Base-by-base conservation (phyloP, 2,329 filamentous ascomycete genomes). In the Coniochaeta sp. region DNA sequence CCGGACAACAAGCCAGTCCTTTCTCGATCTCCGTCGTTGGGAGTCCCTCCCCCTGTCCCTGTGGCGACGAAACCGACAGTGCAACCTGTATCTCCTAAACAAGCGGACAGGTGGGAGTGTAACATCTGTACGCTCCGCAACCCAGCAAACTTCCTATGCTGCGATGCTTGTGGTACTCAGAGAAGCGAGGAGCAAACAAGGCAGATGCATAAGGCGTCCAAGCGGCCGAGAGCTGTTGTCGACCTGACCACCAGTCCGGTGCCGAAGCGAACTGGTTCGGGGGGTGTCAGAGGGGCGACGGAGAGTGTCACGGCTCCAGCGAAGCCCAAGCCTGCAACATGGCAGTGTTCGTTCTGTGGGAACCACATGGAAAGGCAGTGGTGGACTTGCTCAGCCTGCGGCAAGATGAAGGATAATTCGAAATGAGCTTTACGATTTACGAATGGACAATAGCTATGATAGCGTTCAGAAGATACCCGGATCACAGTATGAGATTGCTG, bases 331-430 rank as follows among this genome's bases (percentile, higher is more conserved):
- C 69, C 67, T 42, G 68, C 67, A 59, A 74, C 72, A 1, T 86
- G 83, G 83, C 72, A 72, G 34, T 86, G 84, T 64, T 75, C 74
- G 17, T 75, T 75, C 59, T 86, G 84, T 63, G 77, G 76, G 9
- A 80, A 75, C 2, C 68, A 72, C 28, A 81, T 84, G 73, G 80
- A 83, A 60, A 72, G 74, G 52, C 75, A 79, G 63, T 85, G 81
- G 80, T 85, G 82, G 82, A 81, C 78, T 26, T 86, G 83, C 64
- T 78, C 77, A 19, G 70, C 74, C 3, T 86, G 83, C 66, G 81
- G 81, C 2, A 76, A 72, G 63, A 77, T 85, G 71, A 85, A 84
- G 70, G 74, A 79, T 12, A 77, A 69, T 61, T 82, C 79, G 57
- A 67, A 64, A 65, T 72, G 47, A 52, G 24, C 10, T 28, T 30